These are phyloP conservation scores for Cornus controversa DNA, from an alignment of 148 eudicot genomes.

Conservation along the genomic window DNA sequence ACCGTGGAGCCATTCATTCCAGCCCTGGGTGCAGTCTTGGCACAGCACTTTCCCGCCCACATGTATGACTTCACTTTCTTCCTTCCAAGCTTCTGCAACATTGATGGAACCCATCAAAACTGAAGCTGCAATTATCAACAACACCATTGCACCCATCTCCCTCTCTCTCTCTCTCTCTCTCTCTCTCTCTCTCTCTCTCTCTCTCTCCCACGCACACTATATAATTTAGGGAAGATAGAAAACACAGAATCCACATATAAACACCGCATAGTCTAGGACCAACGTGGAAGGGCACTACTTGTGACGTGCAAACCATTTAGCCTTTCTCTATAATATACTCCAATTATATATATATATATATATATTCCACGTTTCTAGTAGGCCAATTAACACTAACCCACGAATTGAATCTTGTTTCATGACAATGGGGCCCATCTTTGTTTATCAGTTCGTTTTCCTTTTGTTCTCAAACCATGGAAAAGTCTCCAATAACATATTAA, in stretches of 20 bases:
- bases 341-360: too few species aligned
- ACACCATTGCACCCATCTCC: conserved; percentile 5
- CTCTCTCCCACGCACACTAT: too few species aligned
- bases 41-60: conserved; percentile 72
- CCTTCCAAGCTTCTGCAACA: conserved; percentile 15
- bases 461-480: too few species aligned
- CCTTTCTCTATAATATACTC: neutral
- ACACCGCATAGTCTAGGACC: neutral
- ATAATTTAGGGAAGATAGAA: too few species aligned
- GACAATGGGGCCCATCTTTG: too few species aligned
- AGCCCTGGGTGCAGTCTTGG: conserved; percentile 64
- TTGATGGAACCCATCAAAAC: conserved; percentile 1
- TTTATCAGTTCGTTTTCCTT: too few species aligned
- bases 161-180: neutral
- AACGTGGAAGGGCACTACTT: conserved; percentile 37
- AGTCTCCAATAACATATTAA: too few species aligned
- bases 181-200: too few species aligned
- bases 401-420: too few species aligned
- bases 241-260: neutral
- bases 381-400: neutral
- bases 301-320: conserved; percentile 35
- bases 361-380: neutral
- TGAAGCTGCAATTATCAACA: conserved; percentile 23
- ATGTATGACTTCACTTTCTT: conserved; percentile 41
- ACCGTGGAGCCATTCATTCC: conserved; percentile 67